A percentile compares a stretch with the other conserved stretches of the same genome.
Evolutionary conservation across 169 alveolate species (phyloP).

Genomic region (Cryptosporidium baileyi): DNA sequence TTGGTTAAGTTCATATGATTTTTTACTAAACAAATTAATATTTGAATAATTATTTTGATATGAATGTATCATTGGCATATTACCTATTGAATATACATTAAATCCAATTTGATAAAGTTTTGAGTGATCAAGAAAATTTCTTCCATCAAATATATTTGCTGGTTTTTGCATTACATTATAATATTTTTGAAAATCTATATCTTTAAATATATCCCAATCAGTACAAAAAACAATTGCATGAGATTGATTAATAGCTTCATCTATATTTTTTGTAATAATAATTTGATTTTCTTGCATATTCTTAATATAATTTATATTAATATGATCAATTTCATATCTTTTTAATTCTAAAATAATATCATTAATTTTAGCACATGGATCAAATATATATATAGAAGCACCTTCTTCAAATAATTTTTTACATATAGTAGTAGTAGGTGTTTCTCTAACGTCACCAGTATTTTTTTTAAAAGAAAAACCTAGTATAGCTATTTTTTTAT

Average conservation of each 20-base stretch:
- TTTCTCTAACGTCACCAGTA: conserved; percentile 89
- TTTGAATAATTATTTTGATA: background rate
- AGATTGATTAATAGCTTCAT: conserved; percentile 76
- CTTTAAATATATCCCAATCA: conserved; percentile 87
- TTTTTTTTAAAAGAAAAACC: conserved; percentile 91
- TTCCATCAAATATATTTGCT: conserved; percentile 84
- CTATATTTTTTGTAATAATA: background rate
- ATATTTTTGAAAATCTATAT: conserved; percentile 68
- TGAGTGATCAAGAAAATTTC: conserved; percentile 79
- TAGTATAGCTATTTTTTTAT: conserved; percentile 81
- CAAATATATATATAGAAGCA: conserved; percentile 80
- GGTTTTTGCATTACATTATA: conserved; percentile 76
- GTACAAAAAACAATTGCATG: conserved; percentile 86
- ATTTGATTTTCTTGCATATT: background rate
- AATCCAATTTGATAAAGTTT: conserved; percentile 74
- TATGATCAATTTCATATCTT: conserved; percentile 39
- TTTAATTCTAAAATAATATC: conserved; percentile 75
- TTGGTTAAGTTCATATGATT: too few relatives aligned
- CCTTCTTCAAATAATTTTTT: conserved; percentile 79
- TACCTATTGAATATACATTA: conserved; percentile 76
- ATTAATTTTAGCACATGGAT: conserved; percentile 78
- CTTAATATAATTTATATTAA: background rate
- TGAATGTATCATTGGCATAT: background rate
- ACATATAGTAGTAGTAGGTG: conserved; percentile 80
- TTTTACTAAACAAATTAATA: too few relatives aligned